Base-by-base conservation (phyloP, 139 green algal genomes). In the Chlamydomonas schloesseri region DNA sequence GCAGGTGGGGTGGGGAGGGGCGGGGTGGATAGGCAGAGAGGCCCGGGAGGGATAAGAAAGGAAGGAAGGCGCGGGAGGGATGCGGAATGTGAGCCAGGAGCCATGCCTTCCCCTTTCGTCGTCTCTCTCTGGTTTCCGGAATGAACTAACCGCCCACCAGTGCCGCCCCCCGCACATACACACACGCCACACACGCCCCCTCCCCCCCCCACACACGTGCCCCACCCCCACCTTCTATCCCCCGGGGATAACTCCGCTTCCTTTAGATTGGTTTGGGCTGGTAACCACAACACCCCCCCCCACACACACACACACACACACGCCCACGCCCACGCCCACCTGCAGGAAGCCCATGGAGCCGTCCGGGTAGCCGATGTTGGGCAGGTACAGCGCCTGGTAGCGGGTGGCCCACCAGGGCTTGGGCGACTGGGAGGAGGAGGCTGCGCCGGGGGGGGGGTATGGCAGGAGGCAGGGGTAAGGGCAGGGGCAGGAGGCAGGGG, bases 331-430 rank as follows among this genome's bases (percentile, higher is more conserved):
- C 14, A 2, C 37, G 3, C 55, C 71, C 58, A 93, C 69, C 85
- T 94, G 91, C 47, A 94, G 47, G 83, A 94, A 94, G 18, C 89
- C 91, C 24, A 89, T 57, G 17, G 86, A 84, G 20, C 87, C 89
- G 67, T 92, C 89, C n/a, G 76, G 33, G 79, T 91, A 88, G 13
- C 83, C 83, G 33, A 88, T 58, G 23, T n/a, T 87, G 67, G 89
- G 89, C 69, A 92, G 74, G 64, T 62, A 92, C 21, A 92, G 74
- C 57, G 75, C 81, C 68, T 91, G 87, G 36, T 78, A 88, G 33
- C 73, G 80, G 1, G 28, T 0, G 50, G 83, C 47, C 87, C 87
- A 90, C 87, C 87, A 90, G 26, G 83, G 77, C 77, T 60, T 26
- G 14, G 57, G 36, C 58, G 67, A 37, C 18, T 18, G 55, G 47